Conservation (phyloP, 208 protist genomes). For the Trypanosoma boissoni region DNA sequence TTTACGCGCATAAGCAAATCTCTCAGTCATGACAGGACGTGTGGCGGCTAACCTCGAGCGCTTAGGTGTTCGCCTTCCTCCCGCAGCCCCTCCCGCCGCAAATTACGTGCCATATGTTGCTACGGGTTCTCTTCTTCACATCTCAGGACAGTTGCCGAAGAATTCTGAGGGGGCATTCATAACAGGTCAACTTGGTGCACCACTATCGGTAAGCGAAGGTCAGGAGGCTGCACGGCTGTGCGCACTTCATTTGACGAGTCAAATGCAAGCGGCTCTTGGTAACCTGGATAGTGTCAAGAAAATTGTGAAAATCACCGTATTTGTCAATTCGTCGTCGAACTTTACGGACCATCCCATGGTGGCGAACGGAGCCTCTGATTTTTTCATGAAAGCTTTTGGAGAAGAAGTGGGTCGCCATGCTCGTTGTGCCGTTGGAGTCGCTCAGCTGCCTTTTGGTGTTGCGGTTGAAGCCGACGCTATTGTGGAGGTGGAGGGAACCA, state of each 20-base stretch:
- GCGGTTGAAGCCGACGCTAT: slow-evolving; percentile 70
- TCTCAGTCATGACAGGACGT: too few relatives aligned
- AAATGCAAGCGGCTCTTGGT: slow-evolving; percentile 61
- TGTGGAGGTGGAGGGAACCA: slow-evolving; percentile 54
- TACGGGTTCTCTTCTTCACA: slow-evolving; percentile 39
- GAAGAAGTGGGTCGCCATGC: slow-evolving; percentile 65
- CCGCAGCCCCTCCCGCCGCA: slow-evolving; percentile 51
- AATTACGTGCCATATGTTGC: slow-evolving; percentile 69
- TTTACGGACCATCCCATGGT: slow-evolving; percentile 68
- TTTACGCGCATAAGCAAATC: too few relatives aligned
- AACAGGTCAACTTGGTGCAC: slow-evolving; percentile 50
- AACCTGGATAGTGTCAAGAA: slow-evolving; percentile 65
- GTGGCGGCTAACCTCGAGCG: slow-evolving; percentile 48
- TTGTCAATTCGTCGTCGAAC: slow-evolving; percentile 55
- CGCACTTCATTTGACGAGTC: slow-evolving; percentile 44
- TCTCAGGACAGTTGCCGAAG: slow-evolving; percentile 81
- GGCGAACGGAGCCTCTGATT: slow-evolving; percentile 76
- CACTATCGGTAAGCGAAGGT: slow-evolving; percentile 53
- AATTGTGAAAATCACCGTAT: slow-evolving; percentile 75
- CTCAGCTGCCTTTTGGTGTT: slow-evolving; percentile 62
- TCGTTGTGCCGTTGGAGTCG: slow-evolving; percentile 67
- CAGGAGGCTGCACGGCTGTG: slow-evolving; percentile 49
- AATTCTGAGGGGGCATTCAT: slow-evolving; percentile 36
- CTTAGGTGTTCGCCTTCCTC: slow-evolving; percentile 58
- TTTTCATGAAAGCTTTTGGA: slow-evolving; percentile 68